Percentiles rank a stretch among this genome's conserved stretches.
Evolutionary conservation across 73 alveolate genomes (phyloP).

Genomic region (Paramecium biaurelia): DNA sequence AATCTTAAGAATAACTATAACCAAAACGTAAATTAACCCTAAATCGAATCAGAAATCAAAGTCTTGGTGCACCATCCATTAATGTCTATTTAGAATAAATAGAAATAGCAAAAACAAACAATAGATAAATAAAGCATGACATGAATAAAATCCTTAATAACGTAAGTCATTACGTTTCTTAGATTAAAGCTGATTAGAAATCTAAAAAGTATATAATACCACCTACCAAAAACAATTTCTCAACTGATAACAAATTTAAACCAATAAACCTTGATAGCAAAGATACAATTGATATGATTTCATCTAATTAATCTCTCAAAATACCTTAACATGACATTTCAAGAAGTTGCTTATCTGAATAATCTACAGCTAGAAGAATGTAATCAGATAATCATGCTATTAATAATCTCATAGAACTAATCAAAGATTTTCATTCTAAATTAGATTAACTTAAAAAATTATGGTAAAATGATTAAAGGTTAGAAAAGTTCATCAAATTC

Average conservation of each 20-base stretch:
- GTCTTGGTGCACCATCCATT: neutral
- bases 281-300: neutral
- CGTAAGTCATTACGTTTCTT: neutral
- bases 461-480: slow-evolving; percentile 14
- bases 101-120: neutral
- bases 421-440: neutral
- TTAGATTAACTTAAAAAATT: neutral
- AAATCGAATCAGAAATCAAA: neutral
- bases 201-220: neutral
- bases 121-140: neutral
- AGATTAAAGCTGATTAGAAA: neutral
- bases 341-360: neutral
- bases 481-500: neutral
- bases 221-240: neutral
- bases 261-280: neutral
- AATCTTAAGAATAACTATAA: neutral
- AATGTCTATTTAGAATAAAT: neutral
- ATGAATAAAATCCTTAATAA: neutral
- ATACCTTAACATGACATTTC: neutral
- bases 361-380: neutral
- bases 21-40: neutral
- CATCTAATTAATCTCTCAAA: neutral
- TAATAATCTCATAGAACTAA: neutral
- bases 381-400: neutral
- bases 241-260: neutral